Percentiles rank a stretch among this genome's conserved stretches.
These are phyloP conservation scores for Hypoxylon sp. DNA, from an alignment of 2,329 filamentous ascomycete species.

Conservation along the genomic window DNA sequence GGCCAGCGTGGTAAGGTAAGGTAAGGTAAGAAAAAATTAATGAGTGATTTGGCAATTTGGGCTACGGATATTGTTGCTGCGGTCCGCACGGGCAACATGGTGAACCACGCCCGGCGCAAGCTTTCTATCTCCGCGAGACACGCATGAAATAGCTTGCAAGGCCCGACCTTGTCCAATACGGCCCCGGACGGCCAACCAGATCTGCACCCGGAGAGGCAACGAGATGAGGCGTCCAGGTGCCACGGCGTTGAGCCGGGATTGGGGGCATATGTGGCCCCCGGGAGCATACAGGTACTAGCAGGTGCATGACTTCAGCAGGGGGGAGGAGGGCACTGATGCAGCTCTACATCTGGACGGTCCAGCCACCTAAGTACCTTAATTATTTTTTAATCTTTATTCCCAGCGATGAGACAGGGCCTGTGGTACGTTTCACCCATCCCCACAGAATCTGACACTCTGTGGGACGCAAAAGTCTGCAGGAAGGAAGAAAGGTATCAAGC, in stretches of 20 bases:
- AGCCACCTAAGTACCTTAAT: constrained; percentile 5
- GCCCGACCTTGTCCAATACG: constrained; percentile 35
- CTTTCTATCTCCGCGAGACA: constrained; percentile 33
- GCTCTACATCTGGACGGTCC: constrained; percentile 9
- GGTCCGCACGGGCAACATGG: constrained; percentile 26
- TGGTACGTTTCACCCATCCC: constrained; percentile 42
- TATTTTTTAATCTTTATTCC: not conserved
- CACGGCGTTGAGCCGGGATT: constrained; percentile 34
- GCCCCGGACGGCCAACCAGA: constrained; percentile 31
- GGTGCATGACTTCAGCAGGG: constrained; percentile 27
- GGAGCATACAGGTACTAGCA: constrained; percentile 26
- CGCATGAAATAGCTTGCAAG: constrained; percentile 31
- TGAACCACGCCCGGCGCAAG: constrained; percentile 21
- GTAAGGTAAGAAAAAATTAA: not conserved
- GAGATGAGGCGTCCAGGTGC: constrained; percentile 37
- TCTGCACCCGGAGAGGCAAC: constrained; percentile 37
- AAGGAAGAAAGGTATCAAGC: constrained; percentile 33
- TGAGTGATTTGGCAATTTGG: not conserved
- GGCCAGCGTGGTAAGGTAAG: constrained; percentile 19
- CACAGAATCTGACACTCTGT: constrained; percentile 42
- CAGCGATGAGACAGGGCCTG: constrained; percentile 28
- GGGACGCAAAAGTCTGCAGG: constrained; percentile 34
- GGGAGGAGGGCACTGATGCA: constrained; percentile 2
- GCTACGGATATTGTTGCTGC: not conserved
- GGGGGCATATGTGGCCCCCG: constrained; percentile 26